Base-by-base conservation (phyloP, 1,284 basidiomycete genomes). In the Ceratobasidium sp. region DNA sequence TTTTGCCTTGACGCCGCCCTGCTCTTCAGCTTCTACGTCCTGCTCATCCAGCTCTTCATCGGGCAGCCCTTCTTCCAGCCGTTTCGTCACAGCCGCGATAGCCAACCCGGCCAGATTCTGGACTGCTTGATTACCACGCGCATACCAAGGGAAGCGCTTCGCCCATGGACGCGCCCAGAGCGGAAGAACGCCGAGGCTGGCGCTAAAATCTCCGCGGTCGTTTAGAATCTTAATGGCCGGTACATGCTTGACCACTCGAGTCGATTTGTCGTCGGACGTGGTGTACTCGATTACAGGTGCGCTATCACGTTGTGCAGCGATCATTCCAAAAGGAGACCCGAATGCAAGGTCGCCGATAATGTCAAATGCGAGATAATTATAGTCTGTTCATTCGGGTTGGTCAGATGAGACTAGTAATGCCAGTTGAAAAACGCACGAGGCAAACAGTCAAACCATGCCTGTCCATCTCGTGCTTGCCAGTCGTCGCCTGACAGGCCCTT, bases 271-370 rank as follows among this genome's bases (percentile, higher is more conserved):
- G 59, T 70, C 55, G 58, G 70, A 46, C 41, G 53, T 21, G 45
- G 72, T 39, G 21, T 52, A 52, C 43, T 62, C 79, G 3, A 85
- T 86, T 46, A 88, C 89, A 6, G 88, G 85, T 0, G 92, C 93
- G 12, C 88, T 85, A 79, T 96, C 93, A 72, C 87, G 86, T 45
- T 86, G 90, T 4, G 89, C 87, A 69, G 87, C 79, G 73, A 97
- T 84, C 95, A 97, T 97, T 34, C 93, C 94, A 76, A 97, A 97
- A 0, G 95, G 90, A 12, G 87, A 86, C 10, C 94, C 94, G 76
- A 96, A 96, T 0, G 93, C 92, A 30, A 94, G 85, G 78, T 93
- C 91, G 71, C 91, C 87, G 64, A 96, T 92, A 77, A 93, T 92
- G 80, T 96, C 94, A 79, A 97, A 97, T 0, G 92, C 93, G 57